phyloP scores from a whole-genome alignment of 2,329 filamentous ascomycete species.

The Aspergillus costaricaensis region DNA sequence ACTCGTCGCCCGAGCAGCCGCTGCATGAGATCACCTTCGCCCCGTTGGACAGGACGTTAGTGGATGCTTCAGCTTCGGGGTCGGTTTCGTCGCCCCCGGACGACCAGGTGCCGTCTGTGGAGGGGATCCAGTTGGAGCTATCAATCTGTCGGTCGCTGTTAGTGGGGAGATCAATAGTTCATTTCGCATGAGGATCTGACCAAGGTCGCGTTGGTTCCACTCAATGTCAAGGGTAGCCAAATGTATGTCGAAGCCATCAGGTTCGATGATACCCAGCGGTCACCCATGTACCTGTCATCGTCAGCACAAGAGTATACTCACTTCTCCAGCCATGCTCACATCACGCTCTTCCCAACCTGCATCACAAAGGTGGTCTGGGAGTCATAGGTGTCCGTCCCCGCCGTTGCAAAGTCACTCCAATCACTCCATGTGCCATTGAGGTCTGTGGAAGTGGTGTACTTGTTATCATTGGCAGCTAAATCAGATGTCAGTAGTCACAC shows the following conservation, averaged over 20 bases:
- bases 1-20: slow-evolving; percentile 52
- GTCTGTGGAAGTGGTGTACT: slow-evolving; percentile 60
- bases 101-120: slow-evolving; percentile 12
- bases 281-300: slow-evolving; percentile 58
- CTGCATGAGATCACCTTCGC: slow-evolving; percentile 53
- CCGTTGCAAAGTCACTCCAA: slow-evolving; percentile 59
- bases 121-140: slow-evolving; percentile 9
- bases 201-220: slow-evolving; percentile 9
- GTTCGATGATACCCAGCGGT: slow-evolving; percentile 65
- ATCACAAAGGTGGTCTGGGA: slow-evolving; percentile 65
- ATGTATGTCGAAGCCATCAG: slow-evolving; percentile 64
- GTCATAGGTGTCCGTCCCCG: slow-evolving; percentile 59
- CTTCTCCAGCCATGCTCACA: slow-evolving; percentile 29
- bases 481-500: neutral
- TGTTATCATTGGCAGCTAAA: slow-evolving; percentile 53
- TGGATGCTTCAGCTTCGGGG: slow-evolving; percentile 5
- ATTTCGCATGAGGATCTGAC: neutral
- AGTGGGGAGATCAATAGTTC: fast-evolving
- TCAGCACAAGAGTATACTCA: neutral
- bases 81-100: neutral
- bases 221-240: slow-evolving; percentile 59
- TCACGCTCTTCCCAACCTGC: slow-evolving; percentile 32
- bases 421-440: slow-evolving; percentile 61
- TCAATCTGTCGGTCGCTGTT: neutral
- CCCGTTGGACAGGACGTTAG: slow-evolving; percentile 43